Percentiles rank a stretch among this genome's conserved stretches.
These are phyloP conservation scores for Aspergillus nanangensis DNA, from an alignment of 495 filamentous ascomycete species.

Conservation along the genomic window DNA sequence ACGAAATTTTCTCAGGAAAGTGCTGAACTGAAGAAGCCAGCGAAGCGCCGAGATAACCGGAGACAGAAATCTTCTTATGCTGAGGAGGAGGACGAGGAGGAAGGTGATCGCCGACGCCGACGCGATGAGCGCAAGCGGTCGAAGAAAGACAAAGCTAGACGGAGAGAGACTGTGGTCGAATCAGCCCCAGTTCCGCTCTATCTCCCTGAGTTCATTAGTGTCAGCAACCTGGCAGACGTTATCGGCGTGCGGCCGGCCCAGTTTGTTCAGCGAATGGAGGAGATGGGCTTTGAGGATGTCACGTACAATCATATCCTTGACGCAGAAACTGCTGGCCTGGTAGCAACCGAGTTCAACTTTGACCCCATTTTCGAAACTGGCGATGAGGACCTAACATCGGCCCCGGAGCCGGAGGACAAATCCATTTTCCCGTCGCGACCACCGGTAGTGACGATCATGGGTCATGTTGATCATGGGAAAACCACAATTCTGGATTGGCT, in stretches of 20 bases:
- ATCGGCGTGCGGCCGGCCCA: constrained; percentile 66
- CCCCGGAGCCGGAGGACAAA: constrained; percentile 62
- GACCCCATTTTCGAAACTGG: constrained; percentile 77
- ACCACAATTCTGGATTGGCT: constrained; percentile 94
- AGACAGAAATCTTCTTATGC: constrained; percentile 16
- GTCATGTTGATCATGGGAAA: constrained; percentile 98
- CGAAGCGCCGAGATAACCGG: constrained; percentile 23
- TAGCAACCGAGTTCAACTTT: constrained; percentile 90
- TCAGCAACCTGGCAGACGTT: constrained; percentile 75
- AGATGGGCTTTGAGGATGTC: constrained; percentile 76
- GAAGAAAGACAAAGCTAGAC: constrained; percentile 42
- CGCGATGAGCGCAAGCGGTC: constrained; percentile 38
- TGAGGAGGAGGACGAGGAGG: constrained; percentile 33
- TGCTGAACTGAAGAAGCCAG: constrained; percentile 10
- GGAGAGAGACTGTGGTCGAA: constrained; percentile 20
- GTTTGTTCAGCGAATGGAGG: constrained; percentile 69
- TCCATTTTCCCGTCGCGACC: constrained; percentile 69
- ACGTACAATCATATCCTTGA: constrained; percentile 78
- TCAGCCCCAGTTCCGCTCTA: constrained; percentile 59
- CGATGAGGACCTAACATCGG: constrained; percentile 62
- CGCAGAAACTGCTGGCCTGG: constrained; percentile 82
- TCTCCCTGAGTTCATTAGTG: constrained; percentile 86
- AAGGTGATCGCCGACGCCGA: constrained; percentile 25
- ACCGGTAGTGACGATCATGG: constrained; percentile 99
- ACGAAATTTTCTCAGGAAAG: constrained; percentile 15